A percentile compares a stretch with the other conserved stretches of the same genome.
phyloP scores from a whole-genome alignment of 2,329 filamentous ascomycete species.

The Beauveria australis region DNA sequence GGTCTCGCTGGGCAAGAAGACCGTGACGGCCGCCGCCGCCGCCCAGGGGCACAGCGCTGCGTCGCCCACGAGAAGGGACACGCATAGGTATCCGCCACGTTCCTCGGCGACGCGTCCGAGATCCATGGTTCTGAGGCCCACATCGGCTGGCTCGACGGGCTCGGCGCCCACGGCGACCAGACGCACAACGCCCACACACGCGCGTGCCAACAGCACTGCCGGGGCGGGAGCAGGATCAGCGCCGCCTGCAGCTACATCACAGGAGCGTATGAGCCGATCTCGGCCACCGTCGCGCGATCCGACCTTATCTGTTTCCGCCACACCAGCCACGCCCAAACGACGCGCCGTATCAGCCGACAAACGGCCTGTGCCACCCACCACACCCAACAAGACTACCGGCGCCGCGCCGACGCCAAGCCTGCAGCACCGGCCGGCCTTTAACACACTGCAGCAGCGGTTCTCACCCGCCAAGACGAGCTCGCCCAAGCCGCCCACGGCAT shows the following conservation, averaged over 20 bases:
- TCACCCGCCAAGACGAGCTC: slow-evolving; percentile 50
- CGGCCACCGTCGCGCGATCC: slow-evolving; percentile 23
- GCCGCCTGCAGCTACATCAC: slow-evolving; percentile 4
- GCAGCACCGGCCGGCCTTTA: slow-evolving; percentile 49
- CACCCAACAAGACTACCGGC: slow-evolving; percentile 10
- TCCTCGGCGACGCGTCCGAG: slow-evolving; percentile 17
- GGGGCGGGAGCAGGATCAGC: neutral
- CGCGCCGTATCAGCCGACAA: slow-evolving; percentile 17
- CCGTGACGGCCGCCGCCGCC: neutral
- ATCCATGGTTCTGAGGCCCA: slow-evolving; percentile 19
- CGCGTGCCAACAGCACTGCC: slow-evolving; percentile 25
- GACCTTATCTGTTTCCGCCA: slow-evolving; percentile 12
- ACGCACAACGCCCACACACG: slow-evolving; percentile 25
- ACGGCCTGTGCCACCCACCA: slow-evolving; percentile 13
- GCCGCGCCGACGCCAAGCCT: slow-evolving; percentile 22
- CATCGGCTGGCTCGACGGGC: slow-evolving; percentile 11
- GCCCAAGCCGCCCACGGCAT: slow-evolving; percentile 53
- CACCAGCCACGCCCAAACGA: slow-evolving; percentile 13
- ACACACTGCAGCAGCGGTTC: slow-evolving; percentile 58
- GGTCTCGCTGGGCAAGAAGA: slow-evolving; percentile 17
- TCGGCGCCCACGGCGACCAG: slow-evolving; percentile 18
- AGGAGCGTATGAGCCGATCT: slow-evolving; percentile 18
- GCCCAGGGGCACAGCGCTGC: slow-evolving; percentile 7
- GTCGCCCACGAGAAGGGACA: slow-evolving; percentile 16
- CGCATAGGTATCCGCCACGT: slow-evolving; percentile 26